Evolutionary conservation across 2,329 filamentous ascomycete species (phyloP).

Genomic region (Colletotrichum cordylinicola): DNA sequence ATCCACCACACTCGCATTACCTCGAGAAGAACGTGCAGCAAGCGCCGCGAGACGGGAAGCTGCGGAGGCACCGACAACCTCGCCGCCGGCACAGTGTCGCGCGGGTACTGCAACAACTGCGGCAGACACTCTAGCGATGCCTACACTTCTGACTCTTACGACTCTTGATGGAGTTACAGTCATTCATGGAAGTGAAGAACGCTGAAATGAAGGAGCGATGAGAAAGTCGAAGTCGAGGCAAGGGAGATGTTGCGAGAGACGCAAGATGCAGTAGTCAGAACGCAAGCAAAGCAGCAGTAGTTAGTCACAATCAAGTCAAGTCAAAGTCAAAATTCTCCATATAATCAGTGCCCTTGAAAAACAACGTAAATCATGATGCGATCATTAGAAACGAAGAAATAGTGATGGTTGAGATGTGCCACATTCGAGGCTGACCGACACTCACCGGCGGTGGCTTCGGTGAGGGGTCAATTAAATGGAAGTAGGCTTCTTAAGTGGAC

Average conservation of each 20-base stretch:
- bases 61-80: neutral
- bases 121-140: neutral
- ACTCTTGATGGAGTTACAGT: neutral
- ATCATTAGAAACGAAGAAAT: neutral
- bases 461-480: neutral
- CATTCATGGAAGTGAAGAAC: accelerated
- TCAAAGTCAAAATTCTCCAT: neutral
- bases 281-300: neutral
- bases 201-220: accelerated
- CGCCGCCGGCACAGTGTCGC: neutral
- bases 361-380: neutral
- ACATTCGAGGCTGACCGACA: neutral
- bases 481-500: neutral
- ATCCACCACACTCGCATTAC: neutral
- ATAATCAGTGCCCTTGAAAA: neutral
- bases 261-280: neutral
- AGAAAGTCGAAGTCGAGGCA: accelerated
- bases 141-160: neutral
- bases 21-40: neutral
- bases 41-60: neutral
- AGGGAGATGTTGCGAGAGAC: neutral
- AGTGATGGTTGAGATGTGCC: neutral
- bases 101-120: neutral
- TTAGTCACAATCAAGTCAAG: neutral
- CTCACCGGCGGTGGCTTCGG: neutral